Base-by-base conservation (phyloP, 164 flowering plant species). In the Nymphaea colorata region DNA sequence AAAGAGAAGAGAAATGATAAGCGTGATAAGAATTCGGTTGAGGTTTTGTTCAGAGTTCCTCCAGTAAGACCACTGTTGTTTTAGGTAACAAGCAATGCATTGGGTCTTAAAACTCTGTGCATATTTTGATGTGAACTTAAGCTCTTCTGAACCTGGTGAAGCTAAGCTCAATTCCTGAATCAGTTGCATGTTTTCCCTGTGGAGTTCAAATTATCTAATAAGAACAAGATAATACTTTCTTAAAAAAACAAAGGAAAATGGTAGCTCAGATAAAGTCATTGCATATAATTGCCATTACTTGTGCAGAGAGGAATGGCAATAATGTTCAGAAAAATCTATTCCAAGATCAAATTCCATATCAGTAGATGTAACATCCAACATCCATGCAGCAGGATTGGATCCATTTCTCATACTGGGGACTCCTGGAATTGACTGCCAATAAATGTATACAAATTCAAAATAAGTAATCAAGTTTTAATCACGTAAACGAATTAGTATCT, bases 341-440 rank as follows among this genome's bases (percentile, higher is more conserved):
- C 65, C 76, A 68, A 67, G 71, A 11, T 62, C 55, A 36, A n/a
- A 42, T 42, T 76, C 79, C 60, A 59, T 67, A n/a, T 73, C 68
- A 36, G 65, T 14, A 10, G 79, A 73, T 17, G 61, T 76, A 10
- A 70, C 69, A 8, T 76, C 79, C 42, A 76, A 62, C 76, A 76
- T 73, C 73, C 76, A 76, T 65, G 70, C 70, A 14, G 74, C 66
- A 41, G 74, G 74, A 67, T 71, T 71, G 43, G 51, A 88, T 82
- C 87, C 79, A 81, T 87, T 87, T 82, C 61, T 84, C 80, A 71
- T 90, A 85, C 88, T 91, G 80, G 5, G 87, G 70, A 77, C 90
- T 84, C 65, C 69, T 66, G 68, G 61, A 71, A 71, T 17, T 25
- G 65, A 59, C 73, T 71, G 62, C 0, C 59, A 66, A 70, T 25